Evolutionary conservation across 106 monocot genomes (phyloP).

Genomic region (Dendrobium chrysotoxum): DNA sequence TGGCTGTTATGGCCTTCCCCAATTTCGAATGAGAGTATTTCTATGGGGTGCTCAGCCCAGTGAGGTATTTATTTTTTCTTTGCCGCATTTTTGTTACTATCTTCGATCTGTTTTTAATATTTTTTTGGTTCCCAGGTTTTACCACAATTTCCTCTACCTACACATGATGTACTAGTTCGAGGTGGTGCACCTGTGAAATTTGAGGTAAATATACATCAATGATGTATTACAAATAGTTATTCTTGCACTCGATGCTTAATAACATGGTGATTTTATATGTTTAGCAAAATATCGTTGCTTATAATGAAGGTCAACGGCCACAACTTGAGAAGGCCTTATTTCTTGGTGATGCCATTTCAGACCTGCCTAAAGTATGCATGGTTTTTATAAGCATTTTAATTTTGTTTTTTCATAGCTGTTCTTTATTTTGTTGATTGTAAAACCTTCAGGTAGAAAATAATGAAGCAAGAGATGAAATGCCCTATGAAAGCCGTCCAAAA

Average conservation of each 20-base stretch:
- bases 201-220: constrained; percentile 11
- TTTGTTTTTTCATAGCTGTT: not conserved
- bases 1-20: constrained; percentile 22
- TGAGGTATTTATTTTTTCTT: constrained; percentile 1
- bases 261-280: not conserved
- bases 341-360: constrained; percentile 8
- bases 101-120: not conserved
- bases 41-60: constrained; percentile 17
- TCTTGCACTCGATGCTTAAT: not conserved
- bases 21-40: constrained; percentile 25
- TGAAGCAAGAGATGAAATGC: constrained; percentile 25
- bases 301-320: not conserved
- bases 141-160: constrained; percentile 22
- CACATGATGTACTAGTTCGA: constrained; percentile 15
- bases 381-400: not conserved
- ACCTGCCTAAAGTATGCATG: not conserved
- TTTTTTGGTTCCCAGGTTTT: constrained; percentile 3
- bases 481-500: constrained; percentile 6
- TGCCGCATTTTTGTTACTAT: not conserved
- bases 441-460: constrained; percentile 12
- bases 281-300: constrained; percentile 11
- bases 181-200: constrained; percentile 15
- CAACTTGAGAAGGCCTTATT: constrained; percentile 5
- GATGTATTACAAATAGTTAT: not conserved
- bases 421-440: not conserved